Percentiles rank a stretch among this genome's conserved stretches.
Evolutionary conservation across 345 rosid species (phyloP).

Genomic region (Rhizophora apiculata): DNA sequence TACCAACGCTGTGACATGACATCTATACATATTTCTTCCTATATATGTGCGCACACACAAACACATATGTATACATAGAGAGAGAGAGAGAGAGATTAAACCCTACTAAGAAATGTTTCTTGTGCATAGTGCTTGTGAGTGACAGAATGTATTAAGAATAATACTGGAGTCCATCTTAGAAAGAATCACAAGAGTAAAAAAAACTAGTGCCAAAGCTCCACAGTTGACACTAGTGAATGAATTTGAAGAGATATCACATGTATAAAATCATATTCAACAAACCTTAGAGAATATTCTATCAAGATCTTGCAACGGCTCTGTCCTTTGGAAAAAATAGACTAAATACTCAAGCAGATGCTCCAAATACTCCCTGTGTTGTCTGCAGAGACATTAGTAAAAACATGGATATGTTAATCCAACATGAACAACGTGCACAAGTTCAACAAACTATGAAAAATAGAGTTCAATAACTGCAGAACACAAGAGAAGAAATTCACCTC

Average conservation of each 20-base stretch:
- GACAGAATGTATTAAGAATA: no score
- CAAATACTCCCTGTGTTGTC: constrained; percentile 79
- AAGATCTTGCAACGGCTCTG: constrained; percentile 94
- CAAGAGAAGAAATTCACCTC: constrained; percentile 35
- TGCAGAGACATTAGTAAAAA: constrained; percentile 27
- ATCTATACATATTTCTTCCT: no score
- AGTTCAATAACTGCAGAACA: background rate
- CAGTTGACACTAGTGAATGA: background rate
- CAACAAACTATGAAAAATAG: constrained; percentile 19
- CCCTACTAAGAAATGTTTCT: no score
- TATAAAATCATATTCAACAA: constrained; percentile 1
- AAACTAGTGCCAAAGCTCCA: no score
- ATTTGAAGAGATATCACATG: background rate
- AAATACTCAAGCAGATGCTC: constrained; percentile 76
- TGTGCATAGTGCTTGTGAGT: no score
- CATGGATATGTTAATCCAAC: background rate
- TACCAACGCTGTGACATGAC: no score
- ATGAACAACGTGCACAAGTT: constrained; percentile 2
- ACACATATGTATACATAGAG: no score
- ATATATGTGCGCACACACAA: no score
- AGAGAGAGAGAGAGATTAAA: no score
- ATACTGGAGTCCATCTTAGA: no score
- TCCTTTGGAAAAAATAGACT: constrained; percentile 70
- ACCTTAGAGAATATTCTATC: constrained; percentile 82
- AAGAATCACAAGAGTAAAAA: no score